Evolutionary conservation across 2,329 filamentous ascomycete genomes (phyloP), one percentile per base, ranked within the genome.

Genomic region (Periconia macrospinosa): DNA sequence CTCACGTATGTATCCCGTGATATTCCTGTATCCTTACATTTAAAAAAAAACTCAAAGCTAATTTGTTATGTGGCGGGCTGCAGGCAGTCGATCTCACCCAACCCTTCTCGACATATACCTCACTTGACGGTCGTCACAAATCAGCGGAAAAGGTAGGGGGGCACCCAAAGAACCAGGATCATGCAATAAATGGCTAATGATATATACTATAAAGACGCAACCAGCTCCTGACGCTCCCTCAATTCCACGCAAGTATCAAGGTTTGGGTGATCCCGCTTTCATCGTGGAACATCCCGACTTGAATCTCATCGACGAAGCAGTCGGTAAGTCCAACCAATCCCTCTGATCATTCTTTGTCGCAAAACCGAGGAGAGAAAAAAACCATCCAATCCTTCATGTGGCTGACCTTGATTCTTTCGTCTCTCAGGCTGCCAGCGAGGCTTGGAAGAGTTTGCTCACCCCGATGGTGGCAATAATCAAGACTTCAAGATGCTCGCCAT

Each of bases 401-500:
- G 33, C 11, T 37, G 11, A n/a, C 33, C 11, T 37, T 1, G 1
- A 17, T 14, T 41, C 13, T n/a, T 41, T 14, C 6, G 20, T 19
- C 8, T 45, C n/a, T 17, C 14, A 57, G 54, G 47, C 10, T n/a
- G 11, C 5, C 33, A 18, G 13, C 41, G 43, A 41, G 45, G 44
- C n/a, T 10, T 15, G 10, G 33, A 53, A 13, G 15, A 35, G 3
- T 55, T 41, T 17, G 40, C 1, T n/a, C 50, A 57, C 30, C 47
- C 52, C 17, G n/a, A 47, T 20, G 52, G 48, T n/a, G 37, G 49
- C 33, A 37, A 20, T 17, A 18, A 13, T 13, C 33, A n/a, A 14
- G 11, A 55, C 14, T 57, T 59, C 43, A 47, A 52, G 1, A 59
- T 59, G 57, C 43, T 40, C 37, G 9, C 6, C 20, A 41, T 27